Evolutionary conservation across 1,139 yeast genomes (phyloP).

Genomic region (Taphrina flavorubra): DNA sequence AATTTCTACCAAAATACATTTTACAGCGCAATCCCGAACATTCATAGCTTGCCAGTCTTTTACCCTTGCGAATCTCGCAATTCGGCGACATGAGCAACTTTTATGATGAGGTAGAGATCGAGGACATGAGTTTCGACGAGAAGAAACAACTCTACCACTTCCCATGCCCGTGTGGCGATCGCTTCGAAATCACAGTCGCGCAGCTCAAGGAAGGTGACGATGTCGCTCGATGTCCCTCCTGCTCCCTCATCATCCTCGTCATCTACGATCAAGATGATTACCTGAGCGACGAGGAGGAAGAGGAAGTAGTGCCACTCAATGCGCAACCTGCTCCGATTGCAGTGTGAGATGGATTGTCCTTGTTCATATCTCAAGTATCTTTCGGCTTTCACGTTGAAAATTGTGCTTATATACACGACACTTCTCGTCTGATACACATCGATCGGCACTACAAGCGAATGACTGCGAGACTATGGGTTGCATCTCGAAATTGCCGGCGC

Average conservation of each 20-base stretch:
- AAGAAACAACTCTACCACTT: slow-evolving; percentile 79
- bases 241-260: slow-evolving; percentile 90
- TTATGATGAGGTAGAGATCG: slow-evolving; percentile 95
- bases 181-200: slow-evolving; percentile 75
- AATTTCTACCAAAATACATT: neutral
- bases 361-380: too few species aligned
- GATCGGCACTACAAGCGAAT: too few species aligned
- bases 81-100: slow-evolving; percentile 50
- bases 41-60: too few species aligned
- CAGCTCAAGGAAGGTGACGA: slow-evolving; percentile 85
- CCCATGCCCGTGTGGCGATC: slow-evolving; percentile 99
- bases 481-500: too few species aligned
- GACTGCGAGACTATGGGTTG: too few species aligned
- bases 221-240: slow-evolving; percentile 94
- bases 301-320: slow-evolving; percentile 9
- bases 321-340: slow-evolving; percentile 16
- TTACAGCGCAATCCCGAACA: neutral
- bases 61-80: neutral
- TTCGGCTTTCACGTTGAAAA: too few species aligned
- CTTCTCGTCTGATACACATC: too few species aligned
- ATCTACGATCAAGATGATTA: slow-evolving; percentile 64
- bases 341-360: neutral
- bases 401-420: too few species aligned
- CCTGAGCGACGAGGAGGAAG: slow-evolving; percentile 36
- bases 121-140: slow-evolving; percentile 76